phyloP scores from a whole-genome alignment of 768 basidiomycete species.

The Xerocomus spinulosus region DNA sequence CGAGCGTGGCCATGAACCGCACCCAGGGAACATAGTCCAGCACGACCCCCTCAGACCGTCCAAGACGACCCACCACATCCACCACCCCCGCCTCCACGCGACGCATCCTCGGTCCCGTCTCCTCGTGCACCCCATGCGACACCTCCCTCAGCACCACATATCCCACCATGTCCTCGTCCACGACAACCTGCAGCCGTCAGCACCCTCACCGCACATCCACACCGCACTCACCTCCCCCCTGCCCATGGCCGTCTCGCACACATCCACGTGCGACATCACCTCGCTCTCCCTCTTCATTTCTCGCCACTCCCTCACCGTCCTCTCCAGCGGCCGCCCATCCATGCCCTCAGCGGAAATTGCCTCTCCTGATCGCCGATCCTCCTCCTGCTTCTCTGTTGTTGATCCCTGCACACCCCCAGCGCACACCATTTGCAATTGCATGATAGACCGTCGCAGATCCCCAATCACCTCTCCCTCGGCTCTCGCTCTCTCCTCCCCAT shows the following conservation, averaged over 20 bases:
- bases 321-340: too few species aligned
- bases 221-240: slow-evolving; percentile 38
- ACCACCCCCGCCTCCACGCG: slow-evolving; percentile 42
- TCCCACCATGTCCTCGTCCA: slow-evolving; percentile 54
- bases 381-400: slow-evolving; percentile 25
- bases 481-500: slow-evolving; percentile 25
- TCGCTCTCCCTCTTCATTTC: slow-evolving; percentile 36
- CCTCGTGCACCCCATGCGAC: slow-evolving; percentile 42
- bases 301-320: slow-evolving; percentile 21
- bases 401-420: slow-evolving; percentile 31
- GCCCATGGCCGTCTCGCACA: slow-evolving; percentile 33
- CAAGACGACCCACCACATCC: slow-evolving; percentile 41
- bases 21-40: slow-evolving; percentile 72
- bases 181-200: slow-evolving; percentile 26
- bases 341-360: slow-evolving; percentile 31
- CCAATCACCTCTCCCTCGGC: slow-evolving; percentile 27
- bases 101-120: slow-evolving; percentile 30
- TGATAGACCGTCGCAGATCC: slow-evolving; percentile 67
- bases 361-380: slow-evolving; percentile 29
- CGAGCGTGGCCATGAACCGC: slow-evolving; percentile 56
- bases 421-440: slow-evolving; percentile 55
- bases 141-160: slow-evolving; percentile 36
- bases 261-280: slow-evolving; percentile 52
- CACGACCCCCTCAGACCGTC: slow-evolving; percentile 34
- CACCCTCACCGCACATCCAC: neutral